Percentiles rank a stretch among this genome's conserved stretches.
Conservation (phyloP, 352 stramenopile species). For the Phytopythium kandeliae region DNA sequence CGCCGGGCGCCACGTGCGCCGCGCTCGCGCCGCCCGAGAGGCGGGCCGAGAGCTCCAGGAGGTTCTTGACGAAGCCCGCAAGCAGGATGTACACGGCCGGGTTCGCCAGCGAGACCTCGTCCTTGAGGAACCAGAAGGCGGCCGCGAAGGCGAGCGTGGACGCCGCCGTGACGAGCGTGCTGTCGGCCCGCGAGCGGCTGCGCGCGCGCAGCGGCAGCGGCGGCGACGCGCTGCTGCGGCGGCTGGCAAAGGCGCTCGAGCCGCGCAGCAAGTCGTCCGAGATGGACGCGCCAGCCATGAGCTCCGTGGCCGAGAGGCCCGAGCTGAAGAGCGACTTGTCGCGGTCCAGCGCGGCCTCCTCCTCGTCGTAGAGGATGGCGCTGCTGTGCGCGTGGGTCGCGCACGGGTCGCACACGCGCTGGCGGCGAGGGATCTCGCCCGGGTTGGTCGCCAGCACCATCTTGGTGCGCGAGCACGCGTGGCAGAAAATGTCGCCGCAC, state of each 20-base stretch:
- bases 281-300: constrained; percentile 14
- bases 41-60: constrained; percentile 43
- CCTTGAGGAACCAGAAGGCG: constrained; percentile 79
- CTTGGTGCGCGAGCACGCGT: constrained; percentile 69
- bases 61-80: constrained; percentile 63
- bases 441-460: constrained; percentile 73
- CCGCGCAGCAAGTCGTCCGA: constrained; percentile 17
- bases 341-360: constrained; percentile 23
- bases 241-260: neutral
- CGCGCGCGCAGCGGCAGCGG: neutral
- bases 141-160: constrained; percentile 54
- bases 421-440: constrained; percentile 55
- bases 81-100: constrained; percentile 74
- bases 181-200: constrained; percentile 13
- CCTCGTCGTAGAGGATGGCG: constrained; percentile 55
- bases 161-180: constrained; percentile 42
- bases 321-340: constrained; percentile 21
- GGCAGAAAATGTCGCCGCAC: constrained; percentile 80
- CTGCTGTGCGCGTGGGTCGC: constrained; percentile 54
- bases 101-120: constrained; percentile 67
- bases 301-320: constrained; percentile 25
- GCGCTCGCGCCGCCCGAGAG: constrained; percentile 20
- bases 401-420: constrained; percentile 72
- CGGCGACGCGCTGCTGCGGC: neutral
- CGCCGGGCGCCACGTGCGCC: constrained; percentile 3